These are phyloP conservation scores for Myotisia sp. DNA, from an alignment of 2,329 filamentous ascomycete species.

Conservation along the genomic window DNA sequence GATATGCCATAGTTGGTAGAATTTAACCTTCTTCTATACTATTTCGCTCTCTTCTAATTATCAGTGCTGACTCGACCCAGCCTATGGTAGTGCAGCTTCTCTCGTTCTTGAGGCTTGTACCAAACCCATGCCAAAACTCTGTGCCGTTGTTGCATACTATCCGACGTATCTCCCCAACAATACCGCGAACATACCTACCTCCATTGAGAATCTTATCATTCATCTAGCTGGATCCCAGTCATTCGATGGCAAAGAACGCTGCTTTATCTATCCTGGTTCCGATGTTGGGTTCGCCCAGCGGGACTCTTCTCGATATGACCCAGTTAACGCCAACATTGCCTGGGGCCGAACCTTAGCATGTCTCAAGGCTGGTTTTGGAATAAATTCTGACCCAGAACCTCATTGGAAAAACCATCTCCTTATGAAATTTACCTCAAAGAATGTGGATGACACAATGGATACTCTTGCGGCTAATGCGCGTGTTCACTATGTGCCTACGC, in stretches of 20 bases:
- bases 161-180: slow-evolving; percentile 42
- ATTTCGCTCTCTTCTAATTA: too few species aligned
- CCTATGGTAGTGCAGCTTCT: slow-evolving; percentile 48
- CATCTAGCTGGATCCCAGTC: slow-evolving; percentile 40
- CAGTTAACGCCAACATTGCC: slow-evolving; percentile 49
- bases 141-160: slow-evolving; percentile 50
- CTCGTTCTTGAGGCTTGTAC: slow-evolving; percentile 44
- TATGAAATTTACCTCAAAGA: slow-evolving; percentile 15
- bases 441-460: slow-evolving; percentile 23
- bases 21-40: background rate
- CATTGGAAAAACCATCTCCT: slow-evolving; percentile 19
- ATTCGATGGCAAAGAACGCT: slow-evolving; percentile 29
- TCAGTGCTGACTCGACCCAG: slow-evolving; percentile 30
- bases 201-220: slow-evolving; percentile 27
- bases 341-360: slow-evolving; percentile 51
- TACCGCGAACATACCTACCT: slow-evolving; percentile 22
- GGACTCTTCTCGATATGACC: slow-evolving; percentile 53
- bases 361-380: slow-evolving; percentile 46
- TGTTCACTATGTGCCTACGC: slow-evolving; percentile 22
- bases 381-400: slow-evolving; percentile 19
- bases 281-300: slow-evolving; percentile 57
- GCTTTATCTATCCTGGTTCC: slow-evolving; percentile 42
- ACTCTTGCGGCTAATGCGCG: slow-evolving; percentile 16
- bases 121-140: slow-evolving; percentile 43
- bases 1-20: slow-evolving; percentile 48